Conservation (phyloP, 2,329 filamentous ascomycete genomes). For the Colletotrichum coccodes region DNA sequence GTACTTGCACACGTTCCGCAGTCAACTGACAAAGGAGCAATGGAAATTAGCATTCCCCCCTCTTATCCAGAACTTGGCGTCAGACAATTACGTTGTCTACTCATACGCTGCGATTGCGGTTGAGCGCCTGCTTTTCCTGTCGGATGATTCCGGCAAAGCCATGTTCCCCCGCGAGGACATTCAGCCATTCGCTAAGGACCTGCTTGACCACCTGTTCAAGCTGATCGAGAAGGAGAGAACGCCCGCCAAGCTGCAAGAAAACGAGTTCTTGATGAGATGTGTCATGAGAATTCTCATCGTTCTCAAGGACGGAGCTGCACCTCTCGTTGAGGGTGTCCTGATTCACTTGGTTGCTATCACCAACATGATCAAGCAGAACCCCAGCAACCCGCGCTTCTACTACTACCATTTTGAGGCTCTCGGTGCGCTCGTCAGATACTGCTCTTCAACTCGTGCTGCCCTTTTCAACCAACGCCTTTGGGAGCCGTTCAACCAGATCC, state of each 20-base stretch:
- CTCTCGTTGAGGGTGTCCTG: constrained; percentile 81
- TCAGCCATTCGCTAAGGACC: constrained; percentile 82
- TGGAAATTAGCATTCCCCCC: constrained; percentile 92
- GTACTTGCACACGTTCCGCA: constrained; percentile 96
- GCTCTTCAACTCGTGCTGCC: constrained; percentile 72
- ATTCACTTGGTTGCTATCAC: constrained; percentile 89
- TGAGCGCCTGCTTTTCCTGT: constrained; percentile 90
- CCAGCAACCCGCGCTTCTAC: constrained; percentile 97
- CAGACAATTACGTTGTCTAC: constrained; percentile 94
- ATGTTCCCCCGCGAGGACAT: constrained; percentile 86
- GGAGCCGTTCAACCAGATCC: constrained; percentile 81
- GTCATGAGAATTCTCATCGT: constrained; percentile 98
- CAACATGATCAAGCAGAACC: constrained; percentile 90
- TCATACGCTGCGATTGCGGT: constrained; percentile 97
- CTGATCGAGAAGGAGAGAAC: constrained; percentile 87
- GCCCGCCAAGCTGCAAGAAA: constrained; percentile 95
- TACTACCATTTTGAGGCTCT: constrained; percentile 98
- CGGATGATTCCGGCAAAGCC: constrained; percentile 77
- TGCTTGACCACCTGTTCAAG: constrained; percentile 89
- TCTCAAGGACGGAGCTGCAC: constrained; percentile 82
- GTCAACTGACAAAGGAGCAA: constrained; percentile 89
- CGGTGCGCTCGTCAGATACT: constrained; percentile 85
- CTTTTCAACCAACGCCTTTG: constrained; percentile 86
- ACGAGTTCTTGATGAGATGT: constrained; percentile 98
- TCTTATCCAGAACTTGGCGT: constrained; percentile 89